Evolutionary conservation across 805 yeast genomes (phyloP).

Genomic region (Candida chilensis): DNA sequence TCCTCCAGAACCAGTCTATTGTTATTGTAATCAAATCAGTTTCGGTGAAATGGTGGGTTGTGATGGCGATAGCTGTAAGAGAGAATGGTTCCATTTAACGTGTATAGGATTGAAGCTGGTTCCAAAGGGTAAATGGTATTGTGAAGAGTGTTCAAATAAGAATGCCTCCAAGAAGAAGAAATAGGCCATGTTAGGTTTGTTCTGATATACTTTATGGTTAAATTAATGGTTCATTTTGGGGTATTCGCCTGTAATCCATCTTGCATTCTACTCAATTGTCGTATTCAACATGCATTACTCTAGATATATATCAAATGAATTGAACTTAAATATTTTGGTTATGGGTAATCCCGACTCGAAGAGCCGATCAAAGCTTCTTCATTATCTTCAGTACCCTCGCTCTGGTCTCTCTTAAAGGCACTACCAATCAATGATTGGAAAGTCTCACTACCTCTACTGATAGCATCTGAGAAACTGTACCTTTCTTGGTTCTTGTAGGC

Average conservation of each 20-base stretch:
- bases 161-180: too few species aligned
- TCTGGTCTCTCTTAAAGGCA: constrained; percentile 12
- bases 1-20: constrained; percentile 72
- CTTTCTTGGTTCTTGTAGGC: too few species aligned
- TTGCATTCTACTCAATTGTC: too few species aligned
- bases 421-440: constrained; percentile 23
- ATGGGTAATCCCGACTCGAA: too few species aligned
- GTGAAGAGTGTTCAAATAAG: constrained; percentile 72
- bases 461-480: constrained; percentile 18
- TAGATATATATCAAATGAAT: too few species aligned
- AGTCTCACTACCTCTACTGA: constrained; percentile 33
- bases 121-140: constrained; percentile 82
- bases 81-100: constrained; percentile 95
- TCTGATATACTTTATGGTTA: too few species aligned
- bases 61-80: constrained; percentile 85
- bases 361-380: too few species aligned
- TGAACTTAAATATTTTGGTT: too few species aligned
- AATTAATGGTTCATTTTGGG: too few species aligned
- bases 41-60: constrained; percentile 99
- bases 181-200: too few species aligned
- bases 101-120: constrained; percentile 82
- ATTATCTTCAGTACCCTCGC: constrained; percentile 2
- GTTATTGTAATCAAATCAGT: constrained; percentile 94
- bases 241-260: too few species aligned
- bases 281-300: too few species aligned